phyloP scores from a whole-genome alignment of 139 green algal species.

The Picochlorum sp. region DNA sequence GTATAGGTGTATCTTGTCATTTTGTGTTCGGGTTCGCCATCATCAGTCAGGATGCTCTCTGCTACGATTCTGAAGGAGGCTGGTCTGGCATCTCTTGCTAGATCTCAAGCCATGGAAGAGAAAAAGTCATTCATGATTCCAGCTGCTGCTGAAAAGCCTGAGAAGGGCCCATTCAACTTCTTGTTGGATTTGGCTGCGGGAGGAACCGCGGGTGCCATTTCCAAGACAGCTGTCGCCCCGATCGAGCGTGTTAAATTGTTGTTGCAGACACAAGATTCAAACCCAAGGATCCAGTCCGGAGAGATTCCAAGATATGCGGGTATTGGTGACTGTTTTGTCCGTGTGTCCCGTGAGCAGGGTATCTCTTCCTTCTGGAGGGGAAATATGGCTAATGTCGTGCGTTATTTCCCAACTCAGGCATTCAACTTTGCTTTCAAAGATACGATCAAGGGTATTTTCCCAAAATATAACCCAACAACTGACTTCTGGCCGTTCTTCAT shows the following conservation, averaged over 20 bases:
- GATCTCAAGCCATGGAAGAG: too few species aligned
- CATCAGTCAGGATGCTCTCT: too few species aligned
- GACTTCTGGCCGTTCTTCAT: constrained; percentile 96
- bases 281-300: constrained; percentile 69
- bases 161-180: constrained; percentile 18
- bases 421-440: constrained; percentile 99
- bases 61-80: too few species aligned
- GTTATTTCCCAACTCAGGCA: constrained; percentile 89
- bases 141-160: not conserved
- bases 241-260: constrained; percentile 98
- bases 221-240: constrained; percentile 88
- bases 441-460: constrained; percentile 97
- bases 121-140: too few species aligned
- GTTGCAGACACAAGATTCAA: constrained; percentile 80
- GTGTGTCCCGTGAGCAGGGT: constrained; percentile 74
- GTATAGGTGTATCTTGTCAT: too few species aligned
- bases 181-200: constrained; percentile 73
- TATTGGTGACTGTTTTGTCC: constrained; percentile 92
- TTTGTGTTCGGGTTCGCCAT: too few species aligned
- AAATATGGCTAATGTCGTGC: constrained; percentile 94
- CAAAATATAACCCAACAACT: constrained; percentile 80
- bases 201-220: constrained; percentile 73
- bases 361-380: constrained; percentile 92
- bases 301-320: constrained; percentile 79
- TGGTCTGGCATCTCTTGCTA: too few species aligned